Conservation (phyloP, 768 basidiomycete genomes). For the Boletellus ananas region DNA sequence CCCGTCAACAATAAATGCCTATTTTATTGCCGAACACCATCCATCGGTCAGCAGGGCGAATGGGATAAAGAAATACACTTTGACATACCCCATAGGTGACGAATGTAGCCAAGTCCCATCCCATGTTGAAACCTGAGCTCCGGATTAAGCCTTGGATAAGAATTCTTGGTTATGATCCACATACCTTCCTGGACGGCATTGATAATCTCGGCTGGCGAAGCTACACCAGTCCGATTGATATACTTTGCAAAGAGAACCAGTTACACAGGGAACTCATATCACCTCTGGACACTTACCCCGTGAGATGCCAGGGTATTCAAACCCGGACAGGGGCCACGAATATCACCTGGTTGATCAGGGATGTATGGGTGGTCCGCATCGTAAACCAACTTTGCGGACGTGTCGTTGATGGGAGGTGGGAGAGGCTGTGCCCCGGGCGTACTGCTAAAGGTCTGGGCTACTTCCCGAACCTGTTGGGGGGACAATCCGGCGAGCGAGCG, state of each 20-base stretch:
- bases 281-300: conserved; percentile 15
- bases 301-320: conserved; percentile 26
- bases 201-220: conserved; percentile 22
- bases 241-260: conserved; percentile 8
- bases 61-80: neutral
- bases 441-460: conserved; percentile 11
- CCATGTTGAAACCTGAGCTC: conserved; percentile 23
- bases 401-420: conserved; percentile 21
- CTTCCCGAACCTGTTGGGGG: conserved; percentile 10
- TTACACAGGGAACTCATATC: neutral
- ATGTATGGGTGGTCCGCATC: conserved; percentile 17
- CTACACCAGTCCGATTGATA: conserved; percentile 16
- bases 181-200: conserved; percentile 22
- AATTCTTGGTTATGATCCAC: neutral
- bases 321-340: conserved; percentile 26
- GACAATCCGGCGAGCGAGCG: conserved; percentile 23
- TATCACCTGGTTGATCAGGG: conserved; percentile 14
- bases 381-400: conserved; percentile 21
- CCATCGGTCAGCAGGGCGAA: neutral
- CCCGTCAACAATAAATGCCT: conserved; percentile 26
- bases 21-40: neutral
- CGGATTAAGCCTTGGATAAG: neutral
- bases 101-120: conserved; percentile 17
- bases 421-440: conserved; percentile 23
- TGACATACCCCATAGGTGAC: conserved; percentile 20